Conservation (phyloP, 352 stramenopile species). For the Phytophthora podocarpi region DNA sequence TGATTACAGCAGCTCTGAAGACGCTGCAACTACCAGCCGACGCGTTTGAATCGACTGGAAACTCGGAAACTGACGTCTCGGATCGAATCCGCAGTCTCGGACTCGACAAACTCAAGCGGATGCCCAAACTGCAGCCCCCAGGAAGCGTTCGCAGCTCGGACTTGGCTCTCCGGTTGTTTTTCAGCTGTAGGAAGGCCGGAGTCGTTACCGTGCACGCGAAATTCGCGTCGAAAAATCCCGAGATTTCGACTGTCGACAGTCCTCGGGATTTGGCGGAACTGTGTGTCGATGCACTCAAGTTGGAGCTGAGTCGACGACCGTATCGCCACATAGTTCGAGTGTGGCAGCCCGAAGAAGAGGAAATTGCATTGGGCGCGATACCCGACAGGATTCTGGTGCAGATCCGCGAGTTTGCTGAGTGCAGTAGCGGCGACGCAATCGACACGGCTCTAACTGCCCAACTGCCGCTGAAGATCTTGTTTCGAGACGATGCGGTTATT, state of each 20-base stretch:
- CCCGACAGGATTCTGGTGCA: slow-evolving; percentile 53
- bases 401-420: slow-evolving; percentile 45
- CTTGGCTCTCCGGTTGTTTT: slow-evolving; percentile 36
- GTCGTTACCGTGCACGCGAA: slow-evolving; percentile 14
- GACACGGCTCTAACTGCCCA: slow-evolving; percentile 19
- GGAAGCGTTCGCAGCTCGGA: slow-evolving; percentile 41
- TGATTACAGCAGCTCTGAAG: slow-evolving; percentile 8
- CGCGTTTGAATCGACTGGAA: slow-evolving; percentile 10
- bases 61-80: not conserved
- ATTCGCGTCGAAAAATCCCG: slow-evolving; percentile 13
- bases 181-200: slow-evolving; percentile 16
- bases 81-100: slow-evolving; percentile 16
- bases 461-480: slow-evolving; percentile 45
- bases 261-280: slow-evolving; percentile 33
- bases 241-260: slow-evolving; percentile 28
- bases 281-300: slow-evolving; percentile 35
- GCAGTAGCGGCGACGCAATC: slow-evolving; percentile 2
- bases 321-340: slow-evolving; percentile 42
- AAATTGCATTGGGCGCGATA: slow-evolving; percentile 27
- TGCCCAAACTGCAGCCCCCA: slow-evolving; percentile 28
- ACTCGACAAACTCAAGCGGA: slow-evolving; percentile 27
- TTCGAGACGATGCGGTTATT: slow-evolving; percentile 54
- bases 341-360: slow-evolving; percentile 25
- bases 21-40: slow-evolving; percentile 19
- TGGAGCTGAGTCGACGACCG: slow-evolving; percentile 9